These are phyloP conservation scores for Aureobasidium pullulans DNA, from an alignment of 2,329 filamentous ascomycete species.

Conservation along the genomic window DNA sequence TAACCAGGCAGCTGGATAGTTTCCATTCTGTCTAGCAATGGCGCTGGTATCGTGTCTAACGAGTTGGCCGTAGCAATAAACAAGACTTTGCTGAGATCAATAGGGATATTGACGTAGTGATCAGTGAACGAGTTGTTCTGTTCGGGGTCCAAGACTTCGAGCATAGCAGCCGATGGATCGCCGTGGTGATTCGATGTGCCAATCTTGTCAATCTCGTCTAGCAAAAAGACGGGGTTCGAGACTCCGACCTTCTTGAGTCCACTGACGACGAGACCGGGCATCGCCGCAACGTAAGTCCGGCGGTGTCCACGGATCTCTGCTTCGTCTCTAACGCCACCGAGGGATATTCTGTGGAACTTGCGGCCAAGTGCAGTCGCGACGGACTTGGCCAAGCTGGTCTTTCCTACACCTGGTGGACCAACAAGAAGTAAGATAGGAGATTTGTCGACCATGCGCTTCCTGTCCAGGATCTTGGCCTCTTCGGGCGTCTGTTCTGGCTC, in stretches of 20 bases:
- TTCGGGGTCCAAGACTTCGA: slow-evolving; percentile 94
- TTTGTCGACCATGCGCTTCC: slow-evolving; percentile 83
- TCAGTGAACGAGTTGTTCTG: slow-evolving; percentile 94
- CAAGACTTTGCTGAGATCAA: slow-evolving; percentile 91
- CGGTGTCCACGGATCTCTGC: slow-evolving; percentile 94
- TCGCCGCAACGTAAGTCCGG: slow-evolving; percentile 95
- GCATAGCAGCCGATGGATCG: slow-evolving; percentile 93
- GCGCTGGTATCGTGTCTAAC: slow-evolving; percentile 89
- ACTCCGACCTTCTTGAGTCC: slow-evolving; percentile 93
- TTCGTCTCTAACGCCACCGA: slow-evolving; percentile 91
- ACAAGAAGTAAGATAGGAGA: slow-evolving; percentile 91
- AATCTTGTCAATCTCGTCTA: slow-evolving; percentile 98
- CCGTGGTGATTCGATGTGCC: slow-evolving; percentile 86
- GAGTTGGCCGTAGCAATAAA: slow-evolving; percentile 97
- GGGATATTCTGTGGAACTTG: slow-evolving; percentile 94
- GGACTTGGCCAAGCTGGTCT: slow-evolving; percentile 90
- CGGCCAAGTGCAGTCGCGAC: slow-evolving; percentile 85
- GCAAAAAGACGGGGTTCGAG: slow-evolving; percentile 86
- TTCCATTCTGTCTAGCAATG: slow-evolving; percentile 93
- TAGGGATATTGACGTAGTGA: slow-evolving; percentile 92
- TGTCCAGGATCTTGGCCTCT: slow-evolving; percentile 68
- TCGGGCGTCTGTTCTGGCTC: slow-evolving; percentile 39
- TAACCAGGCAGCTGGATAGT: slow-evolving; percentile 90
- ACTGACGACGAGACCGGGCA: slow-evolving; percentile 92
- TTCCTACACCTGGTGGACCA: slow-evolving; percentile 88